Evolutionary conservation across 225 moss, liverwort and hornwort genomes (phyloP).

Genomic region (Sphagnum tenellum): DNA sequence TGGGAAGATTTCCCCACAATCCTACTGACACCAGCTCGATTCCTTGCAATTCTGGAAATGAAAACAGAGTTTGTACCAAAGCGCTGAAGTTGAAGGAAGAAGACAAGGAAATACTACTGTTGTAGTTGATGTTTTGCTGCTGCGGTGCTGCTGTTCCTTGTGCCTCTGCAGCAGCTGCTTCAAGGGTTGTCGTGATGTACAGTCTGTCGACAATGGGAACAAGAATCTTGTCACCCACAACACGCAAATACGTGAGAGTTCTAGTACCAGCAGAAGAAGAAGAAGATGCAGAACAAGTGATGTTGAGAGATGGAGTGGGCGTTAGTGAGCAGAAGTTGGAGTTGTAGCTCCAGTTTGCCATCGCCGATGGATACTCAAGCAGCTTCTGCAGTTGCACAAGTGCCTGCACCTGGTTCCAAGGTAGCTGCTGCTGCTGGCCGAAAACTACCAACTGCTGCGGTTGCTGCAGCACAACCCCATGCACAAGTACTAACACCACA

Average conservation of each 20-base stretch:
- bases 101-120: constrained; percentile 22
- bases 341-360: constrained; percentile 41
- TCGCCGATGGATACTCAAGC: constrained; percentile 52
- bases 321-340: constrained; percentile 62
- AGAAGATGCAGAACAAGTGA: constrained; percentile 31
- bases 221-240: constrained; percentile 53
- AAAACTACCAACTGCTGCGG: too few species aligned
- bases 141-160: too few species aligned
- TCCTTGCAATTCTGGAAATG: constrained; percentile 62
- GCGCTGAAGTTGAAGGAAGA: constrained; percentile 33
- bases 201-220: constrained; percentile 26
- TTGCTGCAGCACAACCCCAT: too few species aligned
- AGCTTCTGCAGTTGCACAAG: constrained; percentile 57
- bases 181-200: constrained; percentile 1
- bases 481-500: too few species aligned
- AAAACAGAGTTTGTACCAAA: constrained; percentile 33
- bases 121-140: too few species aligned
- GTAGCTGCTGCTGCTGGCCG: too few species aligned
- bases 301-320: constrained; percentile 20
- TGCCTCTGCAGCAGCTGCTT: neutral
- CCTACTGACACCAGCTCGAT: constrained; percentile 72
- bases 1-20: constrained; percentile 73
- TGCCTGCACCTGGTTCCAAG: constrained; percentile 34
- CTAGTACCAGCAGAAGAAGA: constrained; percentile 9
- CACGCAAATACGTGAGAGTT: constrained; percentile 59